These are phyloP conservation scores for Akanthomyces uredinophilus DNA, from an alignment of 2,329 filamentous ascomycete species.

Conservation along the genomic window DNA sequence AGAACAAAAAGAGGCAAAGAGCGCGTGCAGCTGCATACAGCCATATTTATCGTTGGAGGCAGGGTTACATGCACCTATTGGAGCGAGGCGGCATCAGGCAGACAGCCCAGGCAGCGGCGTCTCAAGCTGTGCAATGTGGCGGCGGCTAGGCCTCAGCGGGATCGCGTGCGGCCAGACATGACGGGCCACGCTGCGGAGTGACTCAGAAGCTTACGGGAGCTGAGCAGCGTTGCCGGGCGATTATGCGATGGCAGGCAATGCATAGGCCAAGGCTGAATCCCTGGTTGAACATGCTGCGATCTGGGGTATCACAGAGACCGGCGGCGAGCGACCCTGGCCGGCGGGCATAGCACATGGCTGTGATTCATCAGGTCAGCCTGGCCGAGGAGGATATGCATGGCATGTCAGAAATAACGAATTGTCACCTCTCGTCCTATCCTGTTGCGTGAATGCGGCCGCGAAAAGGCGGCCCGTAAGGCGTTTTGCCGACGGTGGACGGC, in stretches of 20 bases:
- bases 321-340: neutral
- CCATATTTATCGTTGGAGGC: constrained; percentile 6
- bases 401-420: neutral
- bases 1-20: neutral
- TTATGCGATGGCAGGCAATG: neutral
- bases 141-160: constrained; percentile 8
- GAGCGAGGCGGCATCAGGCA: constrained; percentile 13
- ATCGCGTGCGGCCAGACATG: constrained; percentile 1
- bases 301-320: neutral
- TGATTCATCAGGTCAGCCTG: neutral
- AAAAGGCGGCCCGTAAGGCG: constrained; percentile 3
- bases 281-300: neutral
- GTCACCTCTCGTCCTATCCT: neutral
- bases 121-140: constrained; percentile 9
- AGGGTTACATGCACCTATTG: constrained; percentile 8
- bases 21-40: constrained; percentile 1
- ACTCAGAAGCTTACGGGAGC: constrained; percentile 6
- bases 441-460: neutral
- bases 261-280: neutral
- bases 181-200: constrained; percentile 1
- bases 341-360: neutral
- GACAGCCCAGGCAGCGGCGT: constrained; percentile 10
- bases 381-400: neutral
- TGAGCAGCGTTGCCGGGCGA: neutral
- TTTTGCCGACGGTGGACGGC: neutral